Conservation (phyloP, 1,284 basidiomycete genomes). For the Exobasidium rhododendri region DNA sequence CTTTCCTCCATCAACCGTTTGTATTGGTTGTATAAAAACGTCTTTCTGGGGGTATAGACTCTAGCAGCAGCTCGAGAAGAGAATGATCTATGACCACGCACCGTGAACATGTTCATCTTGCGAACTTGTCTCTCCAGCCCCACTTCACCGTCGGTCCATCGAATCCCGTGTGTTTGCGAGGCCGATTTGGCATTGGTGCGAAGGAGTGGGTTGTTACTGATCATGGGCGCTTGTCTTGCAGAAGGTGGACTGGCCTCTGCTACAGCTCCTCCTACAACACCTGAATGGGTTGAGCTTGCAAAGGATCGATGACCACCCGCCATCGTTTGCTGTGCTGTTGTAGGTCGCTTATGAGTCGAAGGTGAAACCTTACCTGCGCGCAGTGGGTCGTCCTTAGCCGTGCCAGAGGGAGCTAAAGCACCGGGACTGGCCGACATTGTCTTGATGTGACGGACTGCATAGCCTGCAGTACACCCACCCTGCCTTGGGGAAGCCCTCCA, state of each 20-base stretch:
- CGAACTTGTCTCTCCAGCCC: conserved; percentile 38
- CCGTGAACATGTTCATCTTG: conserved; percentile 52
- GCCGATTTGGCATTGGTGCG: conserved; percentile 32
- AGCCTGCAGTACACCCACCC: too few relatives aligned
- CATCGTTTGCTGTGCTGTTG: conserved; percentile 30
- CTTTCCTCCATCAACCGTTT: conserved; percentile 31
- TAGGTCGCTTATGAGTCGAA: too few relatives aligned
- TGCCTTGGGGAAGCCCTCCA: too few relatives aligned
- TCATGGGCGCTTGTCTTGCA: conserved; percentile 15
- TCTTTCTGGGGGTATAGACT: conserved; percentile 30
- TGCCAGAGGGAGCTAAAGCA: too few relatives aligned
- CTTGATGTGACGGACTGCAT: too few relatives aligned
- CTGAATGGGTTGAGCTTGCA: background rate
- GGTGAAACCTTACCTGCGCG: too few relatives aligned
- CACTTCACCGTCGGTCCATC: conserved; percentile 32
- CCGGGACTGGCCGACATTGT: too few relatives aligned
- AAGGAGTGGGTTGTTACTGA: conserved; percentile 29
- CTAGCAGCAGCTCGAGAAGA: conserved; percentile 17
- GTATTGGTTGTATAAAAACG: conserved; percentile 43
- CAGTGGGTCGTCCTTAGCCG: too few relatives aligned
- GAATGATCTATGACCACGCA: conserved; percentile 31
- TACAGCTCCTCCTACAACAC: conserved; percentile 15
- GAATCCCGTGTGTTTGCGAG: conserved; percentile 36
- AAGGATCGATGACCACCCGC: conserved; percentile 24
- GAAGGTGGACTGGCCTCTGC: conserved; percentile 23